phyloP scores from a whole-genome alignment of 2,329 filamentous ascomycete species.

The Beauveria rudraprayagi region DNA sequence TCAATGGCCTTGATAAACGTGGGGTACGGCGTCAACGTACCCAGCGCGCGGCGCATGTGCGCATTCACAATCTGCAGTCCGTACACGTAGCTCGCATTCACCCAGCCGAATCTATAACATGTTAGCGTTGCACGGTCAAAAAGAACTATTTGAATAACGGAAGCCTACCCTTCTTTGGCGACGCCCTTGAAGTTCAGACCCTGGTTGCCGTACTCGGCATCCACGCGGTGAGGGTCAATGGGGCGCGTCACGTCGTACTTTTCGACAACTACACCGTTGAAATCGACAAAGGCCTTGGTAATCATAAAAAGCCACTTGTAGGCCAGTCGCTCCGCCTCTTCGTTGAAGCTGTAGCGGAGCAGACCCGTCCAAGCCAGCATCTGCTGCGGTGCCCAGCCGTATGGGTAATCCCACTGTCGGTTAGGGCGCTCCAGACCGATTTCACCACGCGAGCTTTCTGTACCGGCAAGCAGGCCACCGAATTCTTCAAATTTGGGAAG shows the following conservation, averaged over 20 bases:
- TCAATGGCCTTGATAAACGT: constrained; percentile 66
- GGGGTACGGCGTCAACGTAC: constrained; percentile 79
- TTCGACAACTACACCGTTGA: constrained; percentile 95
- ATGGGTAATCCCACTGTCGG: constrained; percentile 97
- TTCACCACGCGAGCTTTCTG: constrained; percentile 75
- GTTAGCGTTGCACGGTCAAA: not conserved
- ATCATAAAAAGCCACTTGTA: constrained; percentile 99
- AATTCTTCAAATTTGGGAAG: constrained; percentile 82
- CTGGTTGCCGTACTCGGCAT: constrained; percentile 97
- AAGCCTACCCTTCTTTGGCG: constrained; percentile 83
- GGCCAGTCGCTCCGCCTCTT: constrained; percentile 79
- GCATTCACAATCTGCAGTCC: constrained; percentile 82
- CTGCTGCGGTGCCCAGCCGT: constrained; percentile 97
- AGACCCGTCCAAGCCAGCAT: constrained; percentile 95
- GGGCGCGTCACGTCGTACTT: constrained; percentile 95
- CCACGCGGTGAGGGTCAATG: constrained; percentile 85
- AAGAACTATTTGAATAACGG: not conserved
- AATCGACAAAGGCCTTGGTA: constrained; percentile 95
- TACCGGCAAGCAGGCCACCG: constrained; percentile 83
- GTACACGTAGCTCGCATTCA: constrained; percentile 95
- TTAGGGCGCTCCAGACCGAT: constrained; percentile 80
- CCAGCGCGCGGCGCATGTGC: constrained; percentile 82
- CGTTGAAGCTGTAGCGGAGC: constrained; percentile 81
- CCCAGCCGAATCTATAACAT: constrained; percentile 82
- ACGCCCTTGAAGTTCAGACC: constrained; percentile 92